Conservation (phyloP, 371 early-diverging fungal species). For the Mortierella sp. region DNA sequence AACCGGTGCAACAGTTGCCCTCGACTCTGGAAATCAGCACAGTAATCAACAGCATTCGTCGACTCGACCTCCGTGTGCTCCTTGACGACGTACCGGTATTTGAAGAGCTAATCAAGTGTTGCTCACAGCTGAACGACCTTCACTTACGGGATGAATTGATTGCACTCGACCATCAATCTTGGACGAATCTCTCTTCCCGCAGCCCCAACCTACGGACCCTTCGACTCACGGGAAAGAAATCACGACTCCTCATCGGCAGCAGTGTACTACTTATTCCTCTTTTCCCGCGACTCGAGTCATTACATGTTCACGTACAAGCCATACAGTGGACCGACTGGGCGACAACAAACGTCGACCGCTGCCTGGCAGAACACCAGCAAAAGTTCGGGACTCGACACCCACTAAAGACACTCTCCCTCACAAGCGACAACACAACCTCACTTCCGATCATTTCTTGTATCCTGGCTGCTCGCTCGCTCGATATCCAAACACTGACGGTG, state of each 20-base stretch:
- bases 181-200: not conserved
- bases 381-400: not conserved
- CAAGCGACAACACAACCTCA: not conserved
- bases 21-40: not conserved
- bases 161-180: not conserved
- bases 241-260: not conserved
- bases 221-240: not conserved
- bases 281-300: not conserved
- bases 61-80: not conserved
- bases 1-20: not conserved
- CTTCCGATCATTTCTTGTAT: not conserved
- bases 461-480: not conserved
- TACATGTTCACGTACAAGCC: not conserved
- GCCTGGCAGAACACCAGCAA: not conserved
- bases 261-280: not conserved
- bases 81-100: not conserved
- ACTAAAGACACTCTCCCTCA: not conserved
- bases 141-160: not conserved
- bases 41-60: not conserved
- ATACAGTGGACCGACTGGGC: conserved; percentile 3
- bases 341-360: not conserved
- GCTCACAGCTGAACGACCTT: not conserved
- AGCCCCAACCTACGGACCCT: not conserved
- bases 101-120: not conserved
- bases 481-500: not conserved